Conservation (phyloP, 768 basidiomycete genomes). For the Russula earlei region DNA sequence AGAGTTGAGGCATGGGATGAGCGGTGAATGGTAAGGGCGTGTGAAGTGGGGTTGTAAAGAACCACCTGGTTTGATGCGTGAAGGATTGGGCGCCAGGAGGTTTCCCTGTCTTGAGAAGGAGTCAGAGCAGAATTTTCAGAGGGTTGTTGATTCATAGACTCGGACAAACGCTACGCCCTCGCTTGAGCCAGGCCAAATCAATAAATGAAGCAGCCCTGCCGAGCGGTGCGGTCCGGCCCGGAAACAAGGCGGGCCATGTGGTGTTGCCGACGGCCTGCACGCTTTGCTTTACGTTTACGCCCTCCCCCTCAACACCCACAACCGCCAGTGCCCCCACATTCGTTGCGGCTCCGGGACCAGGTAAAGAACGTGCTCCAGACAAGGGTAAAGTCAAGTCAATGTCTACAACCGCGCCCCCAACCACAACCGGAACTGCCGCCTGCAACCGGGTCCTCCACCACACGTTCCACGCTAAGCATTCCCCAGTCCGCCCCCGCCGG, state of each 20-base stretch:
- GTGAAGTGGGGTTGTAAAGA: conserved; percentile 77
- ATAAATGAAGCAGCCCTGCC: too few species aligned
- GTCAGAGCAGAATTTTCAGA: conserved; percentile 15
- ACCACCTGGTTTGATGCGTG: conserved; percentile 83
- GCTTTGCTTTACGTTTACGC: too few species aligned
- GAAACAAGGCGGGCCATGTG: too few species aligned
- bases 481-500: conserved; percentile 50
- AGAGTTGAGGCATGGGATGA: conserved; percentile 7
- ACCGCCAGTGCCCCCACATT: too few species aligned
- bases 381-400: not conserved
- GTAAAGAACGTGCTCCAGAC: not conserved
- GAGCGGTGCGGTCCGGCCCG: too few species aligned
- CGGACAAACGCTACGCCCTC: not conserved
- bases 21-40: conserved; percentile 60
- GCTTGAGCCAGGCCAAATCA: too few species aligned
- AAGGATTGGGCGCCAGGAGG: conserved; percentile 69
- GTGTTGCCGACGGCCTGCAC: too few species aligned
- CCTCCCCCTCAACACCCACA: too few species aligned
- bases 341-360: too few species aligned
- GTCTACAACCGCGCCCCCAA: too few species aligned
- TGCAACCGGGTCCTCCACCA: not conserved
- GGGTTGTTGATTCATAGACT: conserved; percentile 1
- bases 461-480: conserved; percentile 26
- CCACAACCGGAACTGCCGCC: too few species aligned
- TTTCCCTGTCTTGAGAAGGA: conserved; percentile 18